These are phyloP conservation scores for Periconia digitata DNA, from an alignment of 2,329 filamentous ascomycete genomes.

Conservation along the genomic window DNA sequence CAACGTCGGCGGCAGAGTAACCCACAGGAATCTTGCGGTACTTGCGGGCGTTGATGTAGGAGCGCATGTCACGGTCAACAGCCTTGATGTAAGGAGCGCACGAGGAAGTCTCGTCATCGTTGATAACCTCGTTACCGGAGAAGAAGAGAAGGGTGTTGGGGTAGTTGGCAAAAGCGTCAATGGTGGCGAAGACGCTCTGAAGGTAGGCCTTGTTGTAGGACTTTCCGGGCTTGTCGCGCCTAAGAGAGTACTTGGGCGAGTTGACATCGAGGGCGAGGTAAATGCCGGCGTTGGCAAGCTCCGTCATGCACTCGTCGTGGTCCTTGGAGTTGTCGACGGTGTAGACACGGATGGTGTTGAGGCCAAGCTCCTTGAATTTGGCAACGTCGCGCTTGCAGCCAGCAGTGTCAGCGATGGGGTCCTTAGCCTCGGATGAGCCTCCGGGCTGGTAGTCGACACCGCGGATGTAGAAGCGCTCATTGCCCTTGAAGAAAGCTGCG, in stretches of 20 bases:
- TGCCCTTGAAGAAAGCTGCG: conserved; percentile 62
- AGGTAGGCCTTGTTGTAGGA: conserved; percentile 90
- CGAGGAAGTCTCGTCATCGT: conserved; percentile 61
- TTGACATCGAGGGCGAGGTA: conserved; percentile 92
- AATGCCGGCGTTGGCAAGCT: conserved; percentile 80
- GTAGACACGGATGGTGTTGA: conserved; percentile 93
- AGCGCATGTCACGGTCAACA: conserved; percentile 77
- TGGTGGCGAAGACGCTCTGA: conserved; percentile 82
- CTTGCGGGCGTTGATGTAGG: conserved; percentile 72
- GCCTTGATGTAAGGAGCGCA: conserved; percentile 72
- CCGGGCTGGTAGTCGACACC: conserved; percentile 68
- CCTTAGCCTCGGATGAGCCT: conserved; percentile 63
- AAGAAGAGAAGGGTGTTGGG: conserved; percentile 85
- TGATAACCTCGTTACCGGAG: conserved; percentile 78
- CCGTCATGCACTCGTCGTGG: conserved; percentile 84
- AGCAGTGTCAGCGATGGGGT: conserved; percentile 72
- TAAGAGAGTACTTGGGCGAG: conserved; percentile 86
- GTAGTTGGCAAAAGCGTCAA: conserved; percentile 81
- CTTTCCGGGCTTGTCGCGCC: conserved; percentile 68
- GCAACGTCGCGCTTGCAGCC: conserved; percentile 78
- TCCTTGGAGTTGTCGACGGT: conserved; percentile 81
- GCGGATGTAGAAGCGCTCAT: conserved; percentile 62
- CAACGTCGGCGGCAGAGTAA: conserved; percentile 83
- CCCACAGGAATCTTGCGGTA: conserved; percentile 72
- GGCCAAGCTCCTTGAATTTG: conserved; percentile 79